Evolutionary conservation across 78 protist species (phyloP), one percentile per base, ranked within the genome.

Genomic region (Cyanophora paradoxa): DNA sequence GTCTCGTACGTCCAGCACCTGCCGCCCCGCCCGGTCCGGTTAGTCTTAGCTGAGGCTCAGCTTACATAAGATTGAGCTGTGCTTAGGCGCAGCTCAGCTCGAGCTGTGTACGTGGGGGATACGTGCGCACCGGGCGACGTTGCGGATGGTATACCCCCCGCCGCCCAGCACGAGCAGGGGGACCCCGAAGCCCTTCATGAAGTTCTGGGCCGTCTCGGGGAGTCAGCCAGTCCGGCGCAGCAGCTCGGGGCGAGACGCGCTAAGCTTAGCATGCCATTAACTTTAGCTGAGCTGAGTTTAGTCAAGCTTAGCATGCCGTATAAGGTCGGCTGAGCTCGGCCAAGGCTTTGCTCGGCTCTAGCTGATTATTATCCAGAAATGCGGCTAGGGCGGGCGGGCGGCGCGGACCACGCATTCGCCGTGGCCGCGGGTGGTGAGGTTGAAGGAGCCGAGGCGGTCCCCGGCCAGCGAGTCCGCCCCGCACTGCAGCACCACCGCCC

Each of bases 1-100:
- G 98, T 92, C 76, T 95, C 98, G 73, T 87, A 79, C 4, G 97
- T 66, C 99, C 99, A 98, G 80, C 99, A 97, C 16, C 99, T 6
- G 10, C 10, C 22, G 48, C 48, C 22, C 6, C 48, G 48, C 10
- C 22, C 48, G 10, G 22, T 10, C 22, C 48, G 10, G 48, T 10
- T 10, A 42, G 22, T 42, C 48, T 10, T 42, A 13, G 48, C 10
- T 10, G 6, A 10, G 22, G 48, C 48, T 42, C 22, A 6, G 6
- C 48, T 13, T 13, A 6, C 10, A 10, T 13, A 42, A 10, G 6
- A 10, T 42, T 10, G 6, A 6, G 48, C 48, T 13, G 6, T 10
- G 48, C 48, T 10, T 13, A 42, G 48, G 10, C 6, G 48, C 48
- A 6, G 22, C 22, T 10, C 48, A 10, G 48, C 48, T 13, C 48